A percentile compares a stretch with the other conserved stretches of the same genome.
These are phyloP conservation scores for Panus rudis DNA, from an alignment of 768 basidiomycete genomes.

Conservation along the genomic window DNA sequence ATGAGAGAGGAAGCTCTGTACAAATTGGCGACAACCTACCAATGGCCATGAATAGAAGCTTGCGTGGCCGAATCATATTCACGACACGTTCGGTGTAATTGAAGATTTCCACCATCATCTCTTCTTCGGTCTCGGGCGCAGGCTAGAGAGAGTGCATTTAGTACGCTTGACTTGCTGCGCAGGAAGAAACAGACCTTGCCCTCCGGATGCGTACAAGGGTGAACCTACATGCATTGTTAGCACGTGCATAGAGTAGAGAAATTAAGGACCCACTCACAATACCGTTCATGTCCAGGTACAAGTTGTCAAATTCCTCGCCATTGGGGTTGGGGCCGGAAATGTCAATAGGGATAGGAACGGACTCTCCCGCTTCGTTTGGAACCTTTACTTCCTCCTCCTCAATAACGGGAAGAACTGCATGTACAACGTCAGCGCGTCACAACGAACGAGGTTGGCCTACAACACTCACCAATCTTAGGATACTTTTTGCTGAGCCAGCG, in stretches of 20 bases:
- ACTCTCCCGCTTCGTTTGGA: constrained; percentile 57
- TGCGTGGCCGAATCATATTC: constrained; percentile 93
- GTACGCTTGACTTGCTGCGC: background rate
- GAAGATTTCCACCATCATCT: constrained; percentile 99
- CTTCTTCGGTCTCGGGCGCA: constrained; percentile 94
- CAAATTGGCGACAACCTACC: constrained; percentile 51
- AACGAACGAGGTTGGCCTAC: background rate
- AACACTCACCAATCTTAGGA: constrained; percentile 80
- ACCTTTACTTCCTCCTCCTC: constrained; percentile 81
- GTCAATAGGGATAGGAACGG: constrained; percentile 69
- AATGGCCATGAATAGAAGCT: constrained; percentile 96
- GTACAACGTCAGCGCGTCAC: background rate
- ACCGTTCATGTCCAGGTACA: constrained; percentile 99
- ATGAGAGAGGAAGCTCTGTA: constrained; percentile 1
- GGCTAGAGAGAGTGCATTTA: constrained; percentile 43
- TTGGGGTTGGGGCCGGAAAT: constrained; percentile 87
- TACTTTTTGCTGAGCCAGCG: constrained; percentile 99
- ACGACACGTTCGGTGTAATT: constrained; percentile 95
- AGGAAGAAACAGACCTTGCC: constrained; percentile 67
- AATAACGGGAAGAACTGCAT: constrained; percentile 62
- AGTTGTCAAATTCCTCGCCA: constrained; percentile 88
- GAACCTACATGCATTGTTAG: constrained; percentile 49
- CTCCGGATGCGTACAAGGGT: constrained; percentile 99
- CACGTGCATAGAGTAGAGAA: constrained; percentile 4
- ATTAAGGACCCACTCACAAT: constrained; percentile 54